Base-by-base conservation (phyloP, 73 alveolate species). In the Halteria grandinella region DNA sequence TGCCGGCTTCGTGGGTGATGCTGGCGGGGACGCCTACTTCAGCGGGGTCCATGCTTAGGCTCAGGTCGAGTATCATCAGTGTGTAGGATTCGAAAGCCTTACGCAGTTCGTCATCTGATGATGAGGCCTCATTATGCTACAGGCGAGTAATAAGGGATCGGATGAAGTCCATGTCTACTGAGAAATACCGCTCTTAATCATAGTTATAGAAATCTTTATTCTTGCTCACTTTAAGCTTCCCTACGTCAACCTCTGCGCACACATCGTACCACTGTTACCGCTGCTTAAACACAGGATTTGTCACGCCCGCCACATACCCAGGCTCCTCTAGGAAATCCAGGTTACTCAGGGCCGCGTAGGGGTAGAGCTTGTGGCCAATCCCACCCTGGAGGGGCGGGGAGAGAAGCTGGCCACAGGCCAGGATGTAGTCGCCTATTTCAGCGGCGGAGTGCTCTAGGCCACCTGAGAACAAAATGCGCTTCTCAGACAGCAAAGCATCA, bases 261-360 rank as follows among this genome's bases (percentile, higher is more conserved):
- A 91, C 86, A 79, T 91, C 97, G 85, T 90, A 81, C 82, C 87
- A 85, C 18, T 83, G 58, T 21, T 83, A 52, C 57, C 89, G 83
- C n/a, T 75, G 17, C 74, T 91, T 81, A 66, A 91, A 88, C 58
- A 91, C 79, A 7, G 93, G 94, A 55, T 91, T 91, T 28, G 95
- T 91, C 24, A 89, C 95, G 5, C 95, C 97, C 60, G 91, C 90
- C 14, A 91, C 88, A 59, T 93, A 91, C 40, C 90, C 89, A 27
- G 84, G 78, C 47, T 70, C 87, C 49, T 91, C 91, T 47, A 91
- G 52, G 63, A 91, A 88, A 36, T 88, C 91, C 51, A 88, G 70
- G 76, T 84, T 91, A 54, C 81, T 74, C 29, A 91, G 83, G 48
- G 93, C 86, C 40, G 75, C 87, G 74, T 84, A 88, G 50, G 97